phyloP scores from a whole-genome alignment of 1,284 basidiomycete genomes.

The Megacollybia platyphylla region DNA sequence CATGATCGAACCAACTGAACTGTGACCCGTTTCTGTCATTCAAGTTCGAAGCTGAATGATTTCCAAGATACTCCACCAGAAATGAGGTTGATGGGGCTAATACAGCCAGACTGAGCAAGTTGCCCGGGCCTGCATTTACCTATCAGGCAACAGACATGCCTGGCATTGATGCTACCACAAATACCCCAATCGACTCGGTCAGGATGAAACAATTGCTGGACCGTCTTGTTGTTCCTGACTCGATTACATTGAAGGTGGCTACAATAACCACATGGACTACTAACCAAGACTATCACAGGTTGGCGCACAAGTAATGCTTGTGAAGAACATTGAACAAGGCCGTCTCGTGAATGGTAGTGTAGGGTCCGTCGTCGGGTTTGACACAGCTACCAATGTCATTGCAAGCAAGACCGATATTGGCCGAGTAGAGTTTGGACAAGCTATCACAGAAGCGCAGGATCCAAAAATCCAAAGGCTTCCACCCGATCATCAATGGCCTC shows the following conservation, averaged over 20 bases:
- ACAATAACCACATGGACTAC: conserved; percentile 12
- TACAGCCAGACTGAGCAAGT: conserved; percentile 38
- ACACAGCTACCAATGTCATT: conserved; percentile 18
- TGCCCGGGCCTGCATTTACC: conserved; percentile 22
- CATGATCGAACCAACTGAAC: conserved; percentile 70
- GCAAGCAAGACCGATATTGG: conserved; percentile 16
- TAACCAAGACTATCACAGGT: conserved; percentile 16
- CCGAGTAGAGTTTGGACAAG: conserved; percentile 9
- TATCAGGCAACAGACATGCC: conserved; percentile 19
- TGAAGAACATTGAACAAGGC: conserved; percentile 63
- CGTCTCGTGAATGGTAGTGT: conserved; percentile 77
- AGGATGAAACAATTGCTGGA: conserved; percentile 19
- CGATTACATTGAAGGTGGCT: conserved; percentile 20
- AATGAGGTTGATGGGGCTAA: conserved; percentile 79
- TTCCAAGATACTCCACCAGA: conserved; percentile 61
- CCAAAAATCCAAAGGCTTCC: conserved; percentile 7
- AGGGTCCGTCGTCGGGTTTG: conserved; percentile 58
- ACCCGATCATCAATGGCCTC: conserved; percentile 30
- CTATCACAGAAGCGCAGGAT: not conserved
- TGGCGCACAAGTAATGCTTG: conserved; percentile 61
- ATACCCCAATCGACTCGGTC: conserved; percentile 17
- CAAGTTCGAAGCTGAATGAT: conserved; percentile 3
- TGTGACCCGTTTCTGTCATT: conserved; percentile 25
- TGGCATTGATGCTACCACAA: conserved; percentile 20
- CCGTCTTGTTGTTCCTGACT: conserved; percentile 20